A percentile compares a stretch with the other conserved stretches of the same genome.
These are phyloP conservation scores for Chenopodium album DNA, from an alignment of 148 eudicot species.

Conservation along the genomic window DNA sequence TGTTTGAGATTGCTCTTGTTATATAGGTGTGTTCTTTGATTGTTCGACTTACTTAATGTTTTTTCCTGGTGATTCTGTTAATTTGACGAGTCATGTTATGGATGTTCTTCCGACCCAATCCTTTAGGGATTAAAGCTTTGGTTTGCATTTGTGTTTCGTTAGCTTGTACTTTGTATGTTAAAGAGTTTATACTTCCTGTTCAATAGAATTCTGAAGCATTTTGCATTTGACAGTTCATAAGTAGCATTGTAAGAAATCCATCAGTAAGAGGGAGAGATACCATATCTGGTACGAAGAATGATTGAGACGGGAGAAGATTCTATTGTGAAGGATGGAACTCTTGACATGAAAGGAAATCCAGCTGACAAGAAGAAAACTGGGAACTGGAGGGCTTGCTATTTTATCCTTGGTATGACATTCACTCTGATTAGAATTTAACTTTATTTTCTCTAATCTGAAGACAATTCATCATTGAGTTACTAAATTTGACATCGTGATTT, in stretches of 20 bases:
- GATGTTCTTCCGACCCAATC: background rate
- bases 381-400: slow-evolving; percentile 59
- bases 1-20: background rate
- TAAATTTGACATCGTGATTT: background rate
- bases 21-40: background rate
- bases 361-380: slow-evolving; percentile 63
- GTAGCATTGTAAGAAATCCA: background rate
- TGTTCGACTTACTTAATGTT: background rate
- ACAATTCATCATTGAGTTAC: background rate
- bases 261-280: background rate
- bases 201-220: background rate
- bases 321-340: slow-evolving; percentile 47
- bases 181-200: too few species aligned
- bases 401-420: slow-evolving; percentile 50
- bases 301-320: slow-evolving; percentile 26
- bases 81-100: background rate
- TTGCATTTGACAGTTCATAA: background rate
- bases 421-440: background rate
- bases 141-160: background rate
- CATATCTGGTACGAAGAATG: slow-evolving; percentile 6
- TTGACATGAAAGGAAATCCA: slow-evolving; percentile 45
- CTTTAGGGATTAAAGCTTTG: too few species aligned
- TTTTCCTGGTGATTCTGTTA: background rate
- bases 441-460: background rate
- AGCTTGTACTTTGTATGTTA: background rate